phyloP scores from a whole-genome alignment of 306 rosid species.

The Datisca glomerata region DNA sequence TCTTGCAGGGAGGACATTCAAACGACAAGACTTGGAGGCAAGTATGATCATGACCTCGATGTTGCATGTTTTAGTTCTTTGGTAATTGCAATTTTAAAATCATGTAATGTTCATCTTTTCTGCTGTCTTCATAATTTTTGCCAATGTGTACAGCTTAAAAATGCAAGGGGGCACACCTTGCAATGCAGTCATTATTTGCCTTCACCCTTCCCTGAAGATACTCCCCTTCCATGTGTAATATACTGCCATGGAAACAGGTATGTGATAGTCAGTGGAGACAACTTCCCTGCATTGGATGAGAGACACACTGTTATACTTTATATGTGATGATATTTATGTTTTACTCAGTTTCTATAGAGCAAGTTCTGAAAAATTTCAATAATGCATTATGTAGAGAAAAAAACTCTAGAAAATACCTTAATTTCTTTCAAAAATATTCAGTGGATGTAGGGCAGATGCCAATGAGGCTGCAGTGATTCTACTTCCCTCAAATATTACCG shows the following conservation, averaged over 20 bases:
- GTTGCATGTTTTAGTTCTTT: slow-evolving; percentile 21
- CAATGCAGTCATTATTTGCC: slow-evolving; percentile 91
- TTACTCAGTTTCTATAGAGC: too few species aligned
- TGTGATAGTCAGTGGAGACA: slow-evolving; percentile 8
- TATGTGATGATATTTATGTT: too few species aligned
- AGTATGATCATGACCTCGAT: too few species aligned
- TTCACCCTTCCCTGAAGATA: slow-evolving; percentile 56
- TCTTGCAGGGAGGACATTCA: slow-evolving; percentile 70
- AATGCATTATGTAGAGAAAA: neutral
- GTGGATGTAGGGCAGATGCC: slow-evolving; percentile 98
- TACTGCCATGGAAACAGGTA: slow-evolving; percentile 99
- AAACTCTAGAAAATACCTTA: slow-evolving; percentile 11
- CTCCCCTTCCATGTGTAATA: slow-evolving; percentile 84
- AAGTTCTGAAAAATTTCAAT: too few species aligned
- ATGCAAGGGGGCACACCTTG: slow-evolving; percentile 69
- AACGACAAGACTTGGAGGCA: slow-evolving; percentile 97
- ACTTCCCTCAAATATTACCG: slow-evolving; percentile 92
- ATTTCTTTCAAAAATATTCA: slow-evolving; percentile 34
- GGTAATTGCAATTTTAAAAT: neutral
- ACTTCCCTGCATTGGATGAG: slow-evolving; percentile 4
- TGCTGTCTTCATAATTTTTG: neutral
- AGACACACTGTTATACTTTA: too few species aligned
- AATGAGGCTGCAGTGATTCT: slow-evolving; percentile 89
- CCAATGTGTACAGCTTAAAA: slow-evolving; percentile 61
- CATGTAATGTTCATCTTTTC: neutral